Base-by-base conservation (phyloP, 2,329 filamentous ascomycete genomes). In the Verticillium nubilum region DNA sequence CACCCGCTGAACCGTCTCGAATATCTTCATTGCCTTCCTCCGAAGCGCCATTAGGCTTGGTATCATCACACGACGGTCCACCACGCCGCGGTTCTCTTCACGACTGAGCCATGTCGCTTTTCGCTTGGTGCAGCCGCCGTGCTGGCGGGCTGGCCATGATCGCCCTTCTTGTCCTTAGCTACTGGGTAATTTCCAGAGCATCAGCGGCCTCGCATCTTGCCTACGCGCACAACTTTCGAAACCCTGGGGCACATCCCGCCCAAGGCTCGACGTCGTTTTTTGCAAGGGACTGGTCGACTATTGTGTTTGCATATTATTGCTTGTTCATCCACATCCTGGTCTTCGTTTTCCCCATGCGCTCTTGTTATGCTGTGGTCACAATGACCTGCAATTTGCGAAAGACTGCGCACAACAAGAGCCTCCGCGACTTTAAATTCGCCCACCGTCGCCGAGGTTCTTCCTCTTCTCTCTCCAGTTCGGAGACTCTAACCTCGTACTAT, bases 321-420 rank as follows among this genome's bases (percentile, higher is more conserved):
- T 75, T 90, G 19, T 69, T 88, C 33, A 81, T 90, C 59, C 88
- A 91, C 70, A 60, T 85, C 58, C 75, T 89, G 58, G 86, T 88
- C 66, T 82, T 84, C 63, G 70, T 80, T 31, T 90, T 90, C 65
- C 85, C 86, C 25, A 67, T 87, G 5, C 81, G 86, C 61, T 83
- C 85, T 26, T 85, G 81, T 72, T 88, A 80, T 76, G 81, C 85
- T 17, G 78, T 87, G 56, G 82, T 81, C 76, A 80, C 81, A 66
- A 77, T 88, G 58, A 85, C 83, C 17, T 72, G 73, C 27, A 76
- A 74, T 62, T 71, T 87, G 56, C 77, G 76, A 62, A 79, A 76
- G 67, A 74, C 74, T 3, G 73, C 74, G 17, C 75, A 73, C 42
- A 76, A 73, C 71, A 78, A 76, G 65, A 74, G 77, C 3, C 70